These are phyloP conservation scores for Chalaropsis ovoidea DNA, from an alignment of 2,329 filamentous ascomycete genomes.

Conservation along the genomic window DNA sequence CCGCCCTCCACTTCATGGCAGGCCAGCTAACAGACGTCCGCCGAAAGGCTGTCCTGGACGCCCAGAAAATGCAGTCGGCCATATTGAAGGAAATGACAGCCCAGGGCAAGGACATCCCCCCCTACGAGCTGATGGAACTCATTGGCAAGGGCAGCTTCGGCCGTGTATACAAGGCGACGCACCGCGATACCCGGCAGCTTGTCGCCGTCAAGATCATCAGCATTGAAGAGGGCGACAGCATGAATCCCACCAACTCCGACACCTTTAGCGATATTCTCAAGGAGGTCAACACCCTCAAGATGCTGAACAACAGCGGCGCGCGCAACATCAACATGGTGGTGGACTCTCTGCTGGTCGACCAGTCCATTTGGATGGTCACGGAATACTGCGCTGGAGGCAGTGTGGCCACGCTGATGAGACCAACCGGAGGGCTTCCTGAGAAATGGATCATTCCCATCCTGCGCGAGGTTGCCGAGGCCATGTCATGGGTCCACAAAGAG, in stretches of 20 bases:
- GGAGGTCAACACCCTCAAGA: conserved; percentile 46
- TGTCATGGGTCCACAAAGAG: conserved; percentile 42
- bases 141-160: conserved; percentile 59
- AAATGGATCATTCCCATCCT: conserved; percentile 45
- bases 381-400: conserved; percentile 60
- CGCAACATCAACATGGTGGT: conserved; percentile 57
- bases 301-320: conserved; percentile 51
- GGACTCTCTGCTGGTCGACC: conserved; percentile 52
- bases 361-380: conserved; percentile 58
- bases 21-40: conserved; percentile 23
- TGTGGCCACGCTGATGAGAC: conserved; percentile 47
- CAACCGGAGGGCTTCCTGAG: conserved; percentile 41
- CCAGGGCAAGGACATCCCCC: conserved; percentile 45
- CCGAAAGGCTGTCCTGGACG: conserved; percentile 47
- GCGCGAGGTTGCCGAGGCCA: conserved; percentile 40
- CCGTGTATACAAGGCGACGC: conserved; percentile 51
- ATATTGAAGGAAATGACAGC: conserved; percentile 50
- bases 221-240: conserved; percentile 58
- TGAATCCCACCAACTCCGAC: conserved; percentile 46
- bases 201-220: conserved; percentile 67
- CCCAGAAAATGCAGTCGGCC: conserved; percentile 50
- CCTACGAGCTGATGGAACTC: conserved; percentile 51
- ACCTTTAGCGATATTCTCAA: conserved; percentile 44
- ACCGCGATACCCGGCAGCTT: conserved; percentile 35
- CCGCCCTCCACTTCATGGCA: conserved; percentile 22